Base-by-base conservation (phyloP, 768 basidiomycete genomes). In the Boletus pseudo-olivaceus region DNA sequence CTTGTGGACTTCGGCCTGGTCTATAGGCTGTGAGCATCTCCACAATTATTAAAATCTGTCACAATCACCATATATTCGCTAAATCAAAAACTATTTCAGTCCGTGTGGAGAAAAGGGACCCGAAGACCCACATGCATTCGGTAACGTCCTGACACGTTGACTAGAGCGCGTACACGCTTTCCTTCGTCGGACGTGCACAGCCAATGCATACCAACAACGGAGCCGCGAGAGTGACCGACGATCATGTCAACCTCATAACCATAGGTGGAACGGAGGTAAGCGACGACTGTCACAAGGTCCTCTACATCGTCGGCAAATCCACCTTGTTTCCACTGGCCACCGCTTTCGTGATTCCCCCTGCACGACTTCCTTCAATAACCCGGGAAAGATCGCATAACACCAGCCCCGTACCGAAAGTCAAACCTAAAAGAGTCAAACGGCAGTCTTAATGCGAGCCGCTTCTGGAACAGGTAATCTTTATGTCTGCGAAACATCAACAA, bases 351-450 rank as follows among this genome's bases (percentile, higher is more conserved):
- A 69, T 84, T 87, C 19, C 89, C 90, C 47, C 90, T 91, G 55
- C 7, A 39, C 40, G 9, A 35, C 15, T 49, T 42, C 39, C 15
- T 49, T 42, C 39, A 47, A 52, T 7, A 26, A 33, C 17, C 37
- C 44, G 44, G 48, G 12, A 49, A 39, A 39, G 27, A 35, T 34
- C 26, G 32, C 19, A 42, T n/a, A 41, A 64, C 33, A 38, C n/a
- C 23, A 40, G 29, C 12, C 4, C 37, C 81, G 52, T 63, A 90
- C 88, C 89, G 82, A 72, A 93, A 93, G 68, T 93, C 90, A 63
- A 93, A 91, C 32, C 90, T 80, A 67, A 93, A 91, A 3, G 89
- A 91, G 67, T 93, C 90, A 23, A 88, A 63, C 0, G 88, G 85
- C 14, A 91, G 69, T 35, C 73, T 76, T 37, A 69, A 66, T 3